Conservation (phyloP, 106 monocot genomes). For the Allium cepa region DNA sequence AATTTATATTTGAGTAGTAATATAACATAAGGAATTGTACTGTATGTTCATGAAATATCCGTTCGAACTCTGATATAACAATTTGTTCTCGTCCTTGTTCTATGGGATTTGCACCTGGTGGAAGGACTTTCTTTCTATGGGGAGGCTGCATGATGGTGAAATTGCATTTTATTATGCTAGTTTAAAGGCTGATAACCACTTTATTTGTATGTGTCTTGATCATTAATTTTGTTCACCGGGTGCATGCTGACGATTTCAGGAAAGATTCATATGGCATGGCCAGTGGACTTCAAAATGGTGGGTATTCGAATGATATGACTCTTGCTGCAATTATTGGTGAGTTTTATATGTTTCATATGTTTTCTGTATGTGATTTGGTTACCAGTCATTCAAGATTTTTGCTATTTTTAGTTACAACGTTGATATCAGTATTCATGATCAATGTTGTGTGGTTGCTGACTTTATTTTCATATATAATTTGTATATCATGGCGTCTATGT, state of each 20-base stretch:
- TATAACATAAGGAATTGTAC: too few relatives aligned
- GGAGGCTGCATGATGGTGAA: conserved; percentile 99
- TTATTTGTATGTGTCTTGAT: conserved; percentile 4
- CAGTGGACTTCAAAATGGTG: conserved; percentile 86
- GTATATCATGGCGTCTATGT: not conserved
- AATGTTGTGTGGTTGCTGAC: too few relatives aligned
- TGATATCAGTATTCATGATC: too few relatives aligned
- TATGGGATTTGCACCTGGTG: conserved; percentile 99
- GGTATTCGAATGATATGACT: conserved; percentile 99
- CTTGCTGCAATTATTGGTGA: conserved; percentile 94
- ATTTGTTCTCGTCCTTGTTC: conserved; percentile 82
- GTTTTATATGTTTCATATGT: not conserved
- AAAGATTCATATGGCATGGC: conserved; percentile 71
- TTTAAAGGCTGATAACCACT: not conserved
- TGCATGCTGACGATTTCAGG: conserved; percentile 98
- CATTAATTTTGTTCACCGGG: conserved; percentile 32
- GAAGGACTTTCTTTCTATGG: conserved; percentile 96
- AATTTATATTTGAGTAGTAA: too few relatives aligned
- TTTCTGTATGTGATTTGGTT: too few relatives aligned
- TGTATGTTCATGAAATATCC: not conserved
- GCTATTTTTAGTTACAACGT: too few relatives aligned
- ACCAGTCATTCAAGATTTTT: too few relatives aligned
- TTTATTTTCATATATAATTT: not conserved
- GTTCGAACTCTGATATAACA: not conserved
- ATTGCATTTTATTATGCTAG: not conserved